Base-by-base conservation (phyloP, 306 rosid genomes). In the Fragaria vesca region DNA sequence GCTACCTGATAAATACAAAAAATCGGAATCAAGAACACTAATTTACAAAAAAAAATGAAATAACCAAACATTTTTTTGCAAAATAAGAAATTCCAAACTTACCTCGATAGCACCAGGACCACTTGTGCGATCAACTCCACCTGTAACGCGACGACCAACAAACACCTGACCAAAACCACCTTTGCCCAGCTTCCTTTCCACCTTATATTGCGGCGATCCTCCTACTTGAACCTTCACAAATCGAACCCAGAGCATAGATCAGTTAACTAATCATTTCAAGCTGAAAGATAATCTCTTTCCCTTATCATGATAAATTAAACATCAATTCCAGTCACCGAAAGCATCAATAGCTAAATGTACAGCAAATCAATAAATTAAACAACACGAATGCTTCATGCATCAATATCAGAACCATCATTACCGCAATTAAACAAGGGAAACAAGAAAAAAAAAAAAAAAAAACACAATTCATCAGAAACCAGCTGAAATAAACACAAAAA, bases 151-250 rank as follows among this genome's bases (percentile, higher is more conserved):
- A 13, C 91, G 88, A 40, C 98, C 98, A 78, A 93, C 98, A 24
- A 93, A 93, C 66, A 93, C 98, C 85, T 91, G 98, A 72, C 98
- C 98, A 75, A 93, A 93, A 46, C 98, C 98, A 73, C 97, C 98
- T 87, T 93, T 91, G 0, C 97, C 98, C 69, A 93, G 83, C 75
- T 91, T 93, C 76, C 93, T 88, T 46, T 91, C 97, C 75, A 93
- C 88, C 81, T 93, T 91, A 74, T 88, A 93, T 8, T 82, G 45
- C 2, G 98, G 98, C 0, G 97, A 94, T 5, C 97, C 93, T 89
- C 98, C 98, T 32, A 94, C 96, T 86, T 90, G 90, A 82, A 94
- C 98, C 97, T 94, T 5, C 46, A 16, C 47, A 48, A 69, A 12
- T 6, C 42, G 36, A 77, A 66, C 4, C 36, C 78, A 85, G 45